A percentile compares a stretch with the other conserved stretches of the same genome.
Evolutionary conservation across 2,329 filamentous ascomycete species (phyloP).

Genomic region (Monosporascus sp.): DNA sequence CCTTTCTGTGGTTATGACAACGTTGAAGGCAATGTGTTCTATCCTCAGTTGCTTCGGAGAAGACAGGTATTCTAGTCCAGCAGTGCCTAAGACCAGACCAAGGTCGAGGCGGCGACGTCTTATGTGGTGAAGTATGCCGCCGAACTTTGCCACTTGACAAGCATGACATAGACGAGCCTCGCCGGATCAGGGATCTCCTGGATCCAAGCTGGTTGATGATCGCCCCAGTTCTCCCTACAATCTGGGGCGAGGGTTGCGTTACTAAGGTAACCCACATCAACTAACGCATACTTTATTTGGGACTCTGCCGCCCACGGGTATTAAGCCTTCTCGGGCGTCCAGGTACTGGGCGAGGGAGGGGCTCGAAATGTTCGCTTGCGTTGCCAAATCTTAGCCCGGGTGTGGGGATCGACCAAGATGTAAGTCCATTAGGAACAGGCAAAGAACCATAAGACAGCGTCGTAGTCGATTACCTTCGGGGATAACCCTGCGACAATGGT

Average conservation of each 20-base stretch:
- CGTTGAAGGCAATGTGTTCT: slow-evolving; percentile 10
- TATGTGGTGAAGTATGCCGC: slow-evolving; percentile 14
- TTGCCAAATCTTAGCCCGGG: slow-evolving; percentile 11
- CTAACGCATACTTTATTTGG: not conserved
- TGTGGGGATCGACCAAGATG: slow-evolving; percentile 17
- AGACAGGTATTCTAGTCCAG: slow-evolving; percentile 3
- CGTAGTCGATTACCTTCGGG: not conserved
- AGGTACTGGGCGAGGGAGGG: slow-evolving; percentile 14
- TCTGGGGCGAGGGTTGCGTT: slow-evolving; percentile 10
- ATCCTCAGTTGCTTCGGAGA: slow-evolving; percentile 11
- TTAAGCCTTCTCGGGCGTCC: slow-evolving; percentile 15
- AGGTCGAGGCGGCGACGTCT: slow-evolving; percentile 14
- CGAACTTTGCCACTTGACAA: slow-evolving; percentile 14
- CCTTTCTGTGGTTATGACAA: slow-evolving; percentile 14
- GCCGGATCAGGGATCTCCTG: slow-evolving; percentile 14
- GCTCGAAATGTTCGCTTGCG: slow-evolving; percentile 6
- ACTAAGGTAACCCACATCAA: not conserved
- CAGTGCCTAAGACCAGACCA: slow-evolving; percentile 1
- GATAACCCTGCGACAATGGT: not conserved
- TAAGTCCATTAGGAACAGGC: slow-evolving; percentile 1
- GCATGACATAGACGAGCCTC: slow-evolving; percentile 11
- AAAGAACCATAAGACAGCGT: not conserved
- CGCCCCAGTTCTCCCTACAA: slow-evolving; percentile 17
- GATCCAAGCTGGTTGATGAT: slow-evolving; percentile 10
- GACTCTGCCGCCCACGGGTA: not conserved